Evolutionary conservation across 495 filamentous ascomycete species (phyloP).

Genomic region (Annulohypoxylon nitens): DNA sequence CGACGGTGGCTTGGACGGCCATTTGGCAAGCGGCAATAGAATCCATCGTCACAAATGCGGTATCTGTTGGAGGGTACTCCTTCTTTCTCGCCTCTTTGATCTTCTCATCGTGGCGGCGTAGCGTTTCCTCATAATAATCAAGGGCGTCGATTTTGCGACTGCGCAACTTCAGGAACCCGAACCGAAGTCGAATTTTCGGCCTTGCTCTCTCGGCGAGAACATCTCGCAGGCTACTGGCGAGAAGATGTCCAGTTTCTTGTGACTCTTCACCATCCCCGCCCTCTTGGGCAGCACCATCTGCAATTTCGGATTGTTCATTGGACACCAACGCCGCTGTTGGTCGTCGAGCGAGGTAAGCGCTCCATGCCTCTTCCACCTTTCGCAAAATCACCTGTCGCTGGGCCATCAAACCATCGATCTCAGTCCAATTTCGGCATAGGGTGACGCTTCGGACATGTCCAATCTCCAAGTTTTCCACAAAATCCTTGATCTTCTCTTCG

Average conservation of each 20-base stretch:
- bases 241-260: conserved; percentile 62
- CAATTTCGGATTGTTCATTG: conserved; percentile 16
- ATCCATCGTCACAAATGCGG: conserved; percentile 97
- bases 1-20: conserved; percentile 91
- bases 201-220: conserved; percentile 57
- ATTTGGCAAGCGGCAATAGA: conserved; percentile 93
- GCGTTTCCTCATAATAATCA: conserved; percentile 89
- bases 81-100: conserved; percentile 78
- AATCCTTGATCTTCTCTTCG: conserved; percentile 85
- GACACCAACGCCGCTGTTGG: conserved; percentile 19
- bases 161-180: conserved; percentile 79
- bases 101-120: conserved; percentile 83
- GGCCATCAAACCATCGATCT: conserved; percentile 81
- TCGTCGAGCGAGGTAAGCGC: conserved; percentile 65
- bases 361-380: conserved; percentile 88
- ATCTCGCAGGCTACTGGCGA: conserved; percentile 59
- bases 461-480: conserved; percentile 88
- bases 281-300: conserved; percentile 13
- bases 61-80: conserved; percentile 79
- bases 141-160: conserved; percentile 87
- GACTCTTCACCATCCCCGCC: conserved; percentile 56
- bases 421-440: conserved; percentile 87
- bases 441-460: conserved; percentile 94
- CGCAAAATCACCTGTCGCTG: conserved; percentile 73
- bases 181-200: conserved; percentile 81